phyloP scores from a whole-genome alignment of 495 filamentous ascomycete genomes.

The Penicillium waksmanii region DNA sequence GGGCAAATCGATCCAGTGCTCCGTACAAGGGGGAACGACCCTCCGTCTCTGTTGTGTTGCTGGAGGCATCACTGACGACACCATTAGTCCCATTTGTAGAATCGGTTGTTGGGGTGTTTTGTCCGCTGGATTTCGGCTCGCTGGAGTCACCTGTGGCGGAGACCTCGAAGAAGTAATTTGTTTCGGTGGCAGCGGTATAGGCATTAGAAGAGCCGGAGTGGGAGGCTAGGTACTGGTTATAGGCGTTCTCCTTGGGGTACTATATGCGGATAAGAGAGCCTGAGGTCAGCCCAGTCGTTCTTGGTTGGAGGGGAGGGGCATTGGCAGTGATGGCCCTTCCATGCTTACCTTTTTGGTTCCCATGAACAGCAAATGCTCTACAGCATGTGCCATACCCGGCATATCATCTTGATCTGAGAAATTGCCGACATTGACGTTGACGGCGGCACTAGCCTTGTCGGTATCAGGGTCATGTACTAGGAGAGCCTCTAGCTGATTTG shows the following conservation, averaged over 20 bases:
- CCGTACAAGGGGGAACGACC: constrained; percentile 75
- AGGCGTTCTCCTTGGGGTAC: constrained; percentile 95
- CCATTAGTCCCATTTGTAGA: constrained; percentile 37
- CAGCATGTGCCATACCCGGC: constrained; percentile 91
- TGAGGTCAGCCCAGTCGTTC: constrained; percentile 18
- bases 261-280: constrained; percentile 30
- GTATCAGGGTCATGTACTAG: constrained; percentile 94
- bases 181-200: constrained; percentile 90
- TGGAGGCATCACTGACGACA: constrained; percentile 47
- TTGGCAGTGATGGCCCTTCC: background rate
- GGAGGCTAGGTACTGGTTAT: constrained; percentile 87
- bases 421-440: constrained; percentile 95
- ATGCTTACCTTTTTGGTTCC: constrained; percentile 84
- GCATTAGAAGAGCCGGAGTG: constrained; percentile 94
- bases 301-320: background rate
- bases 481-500: constrained; percentile 90
- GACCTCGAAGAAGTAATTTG: constrained; percentile 98
- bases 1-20: constrained; percentile 92
- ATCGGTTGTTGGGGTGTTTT: constrained; percentile 34
- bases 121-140: constrained; percentile 39
- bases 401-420: constrained; percentile 90
- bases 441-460: constrained; percentile 93
- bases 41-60: constrained; percentile 16
- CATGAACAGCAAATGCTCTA: constrained; percentile 97
- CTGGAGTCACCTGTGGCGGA: constrained; percentile 65